These are phyloP conservation scores for Recurvomyces mirabilis DNA, from an alignment of 495 filamentous ascomycete species.

Conservation along the genomic window DNA sequence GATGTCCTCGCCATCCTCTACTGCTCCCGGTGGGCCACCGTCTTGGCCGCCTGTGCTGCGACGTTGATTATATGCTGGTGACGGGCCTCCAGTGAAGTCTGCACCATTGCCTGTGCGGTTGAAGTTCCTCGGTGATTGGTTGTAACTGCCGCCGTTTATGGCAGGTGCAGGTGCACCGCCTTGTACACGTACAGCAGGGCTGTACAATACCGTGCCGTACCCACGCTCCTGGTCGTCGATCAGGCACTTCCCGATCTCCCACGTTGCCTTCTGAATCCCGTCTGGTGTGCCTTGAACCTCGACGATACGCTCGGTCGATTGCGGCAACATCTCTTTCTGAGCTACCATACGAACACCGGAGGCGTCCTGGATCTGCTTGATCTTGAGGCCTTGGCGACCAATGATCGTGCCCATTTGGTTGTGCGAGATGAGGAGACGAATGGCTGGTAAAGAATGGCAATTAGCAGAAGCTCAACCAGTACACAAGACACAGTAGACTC, in stretches of 20 bases:
- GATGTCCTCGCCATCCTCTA: constrained; percentile 92
- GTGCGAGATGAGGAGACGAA: constrained; percentile 95
- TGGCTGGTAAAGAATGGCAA: constrained; percentile 49
- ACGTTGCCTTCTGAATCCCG: constrained; percentile 86
- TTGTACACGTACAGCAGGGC: constrained; percentile 79
- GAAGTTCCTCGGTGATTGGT: constrained; percentile 49
- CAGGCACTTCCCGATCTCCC: constrained; percentile 98
- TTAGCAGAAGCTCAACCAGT: neutral
- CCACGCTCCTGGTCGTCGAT: constrained; percentile 96
- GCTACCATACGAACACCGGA: constrained; percentile 98
- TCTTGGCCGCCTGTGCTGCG: constrained; percentile 40
- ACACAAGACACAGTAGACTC: too few species aligned
- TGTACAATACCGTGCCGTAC: constrained; percentile 92
- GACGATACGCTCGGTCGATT: constrained; percentile 97
- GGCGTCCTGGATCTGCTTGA: constrained; percentile 97
- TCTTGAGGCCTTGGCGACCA: constrained; percentile 88
- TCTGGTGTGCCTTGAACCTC: constrained; percentile 89
- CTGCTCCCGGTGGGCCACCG: constrained; percentile 54
- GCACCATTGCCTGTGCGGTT: constrained; percentile 91
- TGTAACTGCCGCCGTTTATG: constrained; percentile 34
- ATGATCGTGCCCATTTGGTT: constrained; percentile 99
- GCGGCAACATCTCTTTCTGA: constrained; percentile 98
- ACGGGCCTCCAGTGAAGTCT: constrained; percentile 80
- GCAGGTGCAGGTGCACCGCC: constrained; percentile 36
- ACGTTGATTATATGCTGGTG: constrained; percentile 57